A percentile compares a stretch with the other conserved stretches of the same genome.
Evolutionary conservation across 768 basidiomycete genomes (phyloP).

Genomic region (Trametopsis cervina): DNA sequence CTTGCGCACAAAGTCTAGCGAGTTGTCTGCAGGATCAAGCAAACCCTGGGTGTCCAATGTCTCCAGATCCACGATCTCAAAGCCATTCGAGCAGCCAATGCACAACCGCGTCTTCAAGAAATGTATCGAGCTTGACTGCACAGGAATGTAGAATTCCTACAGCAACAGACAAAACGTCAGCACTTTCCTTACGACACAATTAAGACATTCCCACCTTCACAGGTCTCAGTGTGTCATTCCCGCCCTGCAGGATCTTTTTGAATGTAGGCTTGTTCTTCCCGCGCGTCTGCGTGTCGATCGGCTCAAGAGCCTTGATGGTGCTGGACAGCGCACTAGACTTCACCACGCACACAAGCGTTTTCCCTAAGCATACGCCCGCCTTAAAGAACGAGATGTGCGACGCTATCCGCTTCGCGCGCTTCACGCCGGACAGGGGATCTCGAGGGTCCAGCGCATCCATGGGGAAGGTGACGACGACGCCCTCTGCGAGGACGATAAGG

Average conservation of each 20-base stretch:
- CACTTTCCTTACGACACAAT: not conserved
- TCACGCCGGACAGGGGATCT: conserved; percentile 87
- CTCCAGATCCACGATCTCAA: conserved; percentile 97
- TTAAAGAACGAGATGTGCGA: conserved; percentile 98
- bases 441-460: conserved; percentile 85
- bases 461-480: conserved; percentile 94
- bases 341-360: conserved; percentile 92
- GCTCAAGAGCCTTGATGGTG: conserved; percentile 96
- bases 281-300: conserved; percentile 82
- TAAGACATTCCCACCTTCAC: conserved; percentile 60
- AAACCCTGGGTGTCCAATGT: conserved; percentile 95
- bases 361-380: conserved; percentile 85
- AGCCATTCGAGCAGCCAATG: conserved; percentile 94
- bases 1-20: conserved; percentile 90
- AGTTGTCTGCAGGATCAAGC: conserved; percentile 86
- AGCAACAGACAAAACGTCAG: conserved; percentile 1
- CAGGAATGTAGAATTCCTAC: conserved; percentile 98
- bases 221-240: conserved; percentile 86
- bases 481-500: conserved; percentile 97
- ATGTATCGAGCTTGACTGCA: conserved; percentile 93
- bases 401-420: conserved; percentile 91
- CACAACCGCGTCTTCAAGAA: conserved; percentile 97
- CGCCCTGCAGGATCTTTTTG: conserved; percentile 87
- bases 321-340: conserved; percentile 93
- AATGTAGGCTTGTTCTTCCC: conserved; percentile 87